These are phyloP conservation scores for Arthrobotrys pseudoclavata DNA, from an alignment of 2,329 filamentous ascomycete genomes.

Conservation along the genomic window DNA sequence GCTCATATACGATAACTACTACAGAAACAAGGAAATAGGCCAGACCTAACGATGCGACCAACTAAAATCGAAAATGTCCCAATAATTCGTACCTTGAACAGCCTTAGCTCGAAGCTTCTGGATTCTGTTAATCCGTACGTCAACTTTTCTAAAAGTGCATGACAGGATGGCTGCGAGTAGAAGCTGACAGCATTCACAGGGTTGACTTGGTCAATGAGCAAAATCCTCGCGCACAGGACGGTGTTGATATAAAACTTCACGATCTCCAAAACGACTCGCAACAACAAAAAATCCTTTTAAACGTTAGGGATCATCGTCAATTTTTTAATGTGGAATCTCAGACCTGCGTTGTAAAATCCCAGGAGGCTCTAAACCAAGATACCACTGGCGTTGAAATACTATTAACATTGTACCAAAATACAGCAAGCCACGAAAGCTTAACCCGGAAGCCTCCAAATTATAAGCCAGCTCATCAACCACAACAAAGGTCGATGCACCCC, in stretches of 20 bases:
- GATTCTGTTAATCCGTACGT: constrained; percentile 79
- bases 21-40: constrained; percentile 82
- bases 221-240: constrained; percentile 61
- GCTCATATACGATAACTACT: constrained; percentile 67
- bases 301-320: constrained; percentile 39
- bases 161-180: neutral
- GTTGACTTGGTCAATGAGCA: constrained; percentile 10
- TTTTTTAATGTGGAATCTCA: constrained; percentile 14
- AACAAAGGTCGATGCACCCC: neutral
- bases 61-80: constrained; percentile 80
- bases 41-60: constrained; percentile 90
- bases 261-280: constrained; percentile 32
- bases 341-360: neutral
- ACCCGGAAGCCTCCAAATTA: neutral
- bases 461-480: no score
- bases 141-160: no score
- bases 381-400: constrained; percentile 4
- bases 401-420: constrained; percentile 25
- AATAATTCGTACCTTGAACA: constrained; percentile 90
- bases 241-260: constrained; percentile 13
- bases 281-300: constrained; percentile 43
- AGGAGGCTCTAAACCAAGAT: neutral
- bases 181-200: constrained; percentile 1
- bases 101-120: constrained; percentile 92
- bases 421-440: constrained; percentile 3